These are phyloP conservation scores for Leucosporidium creatinivorum DNA, from an alignment of 768 basidiomycete genomes.

Conservation along the genomic window DNA sequence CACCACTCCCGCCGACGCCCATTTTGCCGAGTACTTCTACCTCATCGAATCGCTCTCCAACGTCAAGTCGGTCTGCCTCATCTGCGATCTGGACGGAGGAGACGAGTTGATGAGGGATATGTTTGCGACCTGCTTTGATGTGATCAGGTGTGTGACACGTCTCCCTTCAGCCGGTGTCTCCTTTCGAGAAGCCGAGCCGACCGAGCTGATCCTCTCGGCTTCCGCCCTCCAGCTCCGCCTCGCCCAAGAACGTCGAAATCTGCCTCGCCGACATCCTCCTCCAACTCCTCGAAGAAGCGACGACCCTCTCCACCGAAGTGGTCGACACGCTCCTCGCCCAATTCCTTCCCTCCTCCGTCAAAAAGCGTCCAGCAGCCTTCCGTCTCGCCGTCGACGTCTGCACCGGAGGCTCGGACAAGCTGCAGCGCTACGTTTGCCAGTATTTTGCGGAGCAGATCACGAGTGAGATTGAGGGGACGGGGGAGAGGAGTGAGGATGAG, in stretches of 20 bases:
- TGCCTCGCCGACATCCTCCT: slow-evolving; percentile 84
- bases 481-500: slow-evolving; percentile 42
- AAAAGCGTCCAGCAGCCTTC: slow-evolving; percentile 47
- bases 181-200: no score
- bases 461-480: slow-evolving; percentile 35
- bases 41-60: slow-evolving; percentile 87
- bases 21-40: slow-evolving; percentile 81
- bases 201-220: slow-evolving; percentile 15
- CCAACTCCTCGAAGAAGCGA: slow-evolving; percentile 79
- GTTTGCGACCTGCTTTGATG: slow-evolving; percentile 72
- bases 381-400: slow-evolving; percentile 79
- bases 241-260: slow-evolving; percentile 73
- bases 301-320: slow-evolving; percentile 66
- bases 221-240: slow-evolving; percentile 48
- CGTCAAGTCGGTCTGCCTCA: slow-evolving; percentile 88
- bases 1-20: slow-evolving; percentile 53
- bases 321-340: slow-evolving; percentile 75
- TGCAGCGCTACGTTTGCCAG: slow-evolving; percentile 77
- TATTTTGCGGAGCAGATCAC: slow-evolving; percentile 89
- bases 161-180: neutral
- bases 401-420: slow-evolving; percentile 71
- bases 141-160: slow-evolving; percentile 52
- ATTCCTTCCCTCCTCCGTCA: slow-evolving; percentile 56
- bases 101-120: slow-evolving; percentile 77
- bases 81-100: slow-evolving; percentile 79